Base-by-base conservation (phyloP, 164 flowering plant species). In the Berberis vulgaris region DNA sequence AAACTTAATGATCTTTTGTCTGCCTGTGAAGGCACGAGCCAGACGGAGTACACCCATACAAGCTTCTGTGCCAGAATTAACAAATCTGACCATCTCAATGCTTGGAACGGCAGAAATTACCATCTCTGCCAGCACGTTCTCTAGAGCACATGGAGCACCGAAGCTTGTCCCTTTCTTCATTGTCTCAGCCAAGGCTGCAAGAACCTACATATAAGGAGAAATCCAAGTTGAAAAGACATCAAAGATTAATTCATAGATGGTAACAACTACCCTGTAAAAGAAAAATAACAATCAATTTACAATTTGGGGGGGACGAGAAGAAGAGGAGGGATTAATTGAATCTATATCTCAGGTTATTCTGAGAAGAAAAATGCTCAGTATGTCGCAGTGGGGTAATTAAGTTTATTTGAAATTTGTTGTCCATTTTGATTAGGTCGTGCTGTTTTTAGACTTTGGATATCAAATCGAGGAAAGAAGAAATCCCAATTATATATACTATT, bases 131-230 rank as follows among this genome's bases (percentile, higher is more conserved):
- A 93, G 70, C 53, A 67, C 79, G 72, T 90, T 93, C 72, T 93
- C 98, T 11, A 93, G 79, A 54, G 83, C 81, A 76, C 96, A 93
- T 57, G 98, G 98, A 13, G 98, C 98, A 69, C 97, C 97, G 70
- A 88, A 93, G 81, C 98, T 93, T 58, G 97, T 90, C 39, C 97
- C 97, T 93, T 95, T 95, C 79, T 86, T 90, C 86, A 90, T 86
- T 62, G 97, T 86, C 71, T 85, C 94, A 45, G 79, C 81, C 72
- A 93, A 75, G 59, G 97, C 96, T 58, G 90, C 88, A 64, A 83
- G 86, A 39, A 88, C 91, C 96, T 86, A 79, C 57, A 71, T 42
- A 47, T 45, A 38, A 54, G 42, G 8, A n/a, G 46, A 46, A 46
- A 46, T 46, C 49, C 54, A 52, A 10, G 54, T 11, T 26, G n/a